A percentile compares a stretch with the other conserved stretches of the same genome.
Evolutionary conservation across 495 filamentous ascomycete species (phyloP).

Genomic region (Aspergillus panamensis): DNA sequence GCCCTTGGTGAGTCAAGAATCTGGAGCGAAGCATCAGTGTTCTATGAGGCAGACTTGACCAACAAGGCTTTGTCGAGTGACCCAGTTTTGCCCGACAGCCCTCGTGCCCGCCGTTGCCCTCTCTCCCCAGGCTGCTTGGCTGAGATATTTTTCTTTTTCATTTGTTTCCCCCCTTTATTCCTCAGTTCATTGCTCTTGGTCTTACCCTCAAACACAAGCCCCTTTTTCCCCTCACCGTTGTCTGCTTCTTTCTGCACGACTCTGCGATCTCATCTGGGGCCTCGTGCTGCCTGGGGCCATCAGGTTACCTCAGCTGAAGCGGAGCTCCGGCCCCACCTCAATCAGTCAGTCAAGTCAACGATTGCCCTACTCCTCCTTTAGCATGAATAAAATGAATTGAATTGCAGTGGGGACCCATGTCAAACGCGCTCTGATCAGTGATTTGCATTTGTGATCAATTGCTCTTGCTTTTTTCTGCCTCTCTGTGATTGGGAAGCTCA

Average conservation of each 20-base stretch:
- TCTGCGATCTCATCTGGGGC: background rate
- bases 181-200: background rate
- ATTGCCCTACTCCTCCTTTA: background rate
- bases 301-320: background rate
- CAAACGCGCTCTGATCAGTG: background rate
- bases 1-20: constrained; percentile 4
- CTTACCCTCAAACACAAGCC: background rate
- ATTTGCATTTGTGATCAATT: background rate
- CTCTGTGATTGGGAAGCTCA: background rate
- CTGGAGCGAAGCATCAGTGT: background rate
- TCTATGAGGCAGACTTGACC: background rate
- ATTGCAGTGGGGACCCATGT: constrained; percentile 4
- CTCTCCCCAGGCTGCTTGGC: background rate
- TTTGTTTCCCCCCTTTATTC: background rate
- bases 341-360: constrained; percentile 2
- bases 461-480: background rate
- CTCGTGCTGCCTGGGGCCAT: background rate
- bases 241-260: background rate
- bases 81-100: constrained; percentile 7
- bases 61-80: constrained; percentile 3
- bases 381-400: too few species aligned
- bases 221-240: background rate
- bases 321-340: background rate
- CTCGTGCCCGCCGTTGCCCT: background rate
- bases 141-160: background rate